Evolutionary conservation across 768 basidiomycete species (phyloP).

Genomic region (Dioszegia hungarica): DNA sequence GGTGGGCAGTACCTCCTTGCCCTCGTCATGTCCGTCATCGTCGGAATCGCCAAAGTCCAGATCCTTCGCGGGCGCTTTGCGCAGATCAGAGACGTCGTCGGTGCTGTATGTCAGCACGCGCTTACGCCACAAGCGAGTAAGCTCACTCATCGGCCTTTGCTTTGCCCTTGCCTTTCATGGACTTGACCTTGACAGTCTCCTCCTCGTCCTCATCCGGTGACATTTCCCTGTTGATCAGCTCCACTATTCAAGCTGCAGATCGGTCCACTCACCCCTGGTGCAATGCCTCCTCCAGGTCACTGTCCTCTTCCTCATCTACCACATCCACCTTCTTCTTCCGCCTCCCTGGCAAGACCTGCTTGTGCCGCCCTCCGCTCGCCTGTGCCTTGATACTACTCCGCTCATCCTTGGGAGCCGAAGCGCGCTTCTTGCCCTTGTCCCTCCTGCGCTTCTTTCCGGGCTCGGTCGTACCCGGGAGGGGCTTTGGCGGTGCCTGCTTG

Average conservation of each 20-base stretch:
- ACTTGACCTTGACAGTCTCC: constrained; percentile 39
- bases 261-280: constrained; percentile 26
- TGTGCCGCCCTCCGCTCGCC: constrained; percentile 16
- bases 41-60: constrained; percentile 43
- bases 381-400: constrained; percentile 25
- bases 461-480: constrained; percentile 33
- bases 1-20: not conserved
- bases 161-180: constrained; percentile 18
- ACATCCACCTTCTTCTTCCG: constrained; percentile 10
- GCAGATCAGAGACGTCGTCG: constrained; percentile 15
- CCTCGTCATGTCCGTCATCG: constrained; percentile 29
- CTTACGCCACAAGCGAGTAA: too few relatives aligned
- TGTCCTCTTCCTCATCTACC: constrained; percentile 22
- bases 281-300: constrained; percentile 43
- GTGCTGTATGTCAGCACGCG: not conserved
- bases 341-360: constrained; percentile 6
- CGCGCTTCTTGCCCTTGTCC: constrained; percentile 35
- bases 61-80: constrained; percentile 34
- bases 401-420: constrained; percentile 21
- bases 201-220: constrained; percentile 41
- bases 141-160: constrained; percentile 20
- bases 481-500: constrained; percentile 42
- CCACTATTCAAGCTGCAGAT: not conserved
- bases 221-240: constrained; percentile 28
- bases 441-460: constrained; percentile 13